phyloP scores from a whole-genome alignment of 75 land plant species.

The Sequoiadendron giganteum region DNA sequence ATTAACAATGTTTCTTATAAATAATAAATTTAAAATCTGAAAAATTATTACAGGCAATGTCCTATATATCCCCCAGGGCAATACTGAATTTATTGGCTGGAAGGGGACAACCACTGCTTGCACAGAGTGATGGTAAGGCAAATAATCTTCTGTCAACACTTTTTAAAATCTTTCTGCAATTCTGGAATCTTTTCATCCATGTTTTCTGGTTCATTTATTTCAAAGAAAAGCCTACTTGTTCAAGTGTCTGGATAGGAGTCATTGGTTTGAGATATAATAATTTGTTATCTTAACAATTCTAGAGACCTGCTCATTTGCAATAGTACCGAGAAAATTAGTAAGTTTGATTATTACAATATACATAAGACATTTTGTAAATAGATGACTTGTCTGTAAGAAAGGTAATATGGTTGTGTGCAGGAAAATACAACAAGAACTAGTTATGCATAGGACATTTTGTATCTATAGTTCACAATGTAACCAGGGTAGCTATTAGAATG shows the following conservation, averaged over 20 bases:
- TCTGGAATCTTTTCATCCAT: background rate
- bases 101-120: constrained; percentile 40
- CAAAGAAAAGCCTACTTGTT: background rate
- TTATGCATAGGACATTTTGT: background rate
- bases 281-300: background rate
- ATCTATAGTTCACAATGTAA: background rate
- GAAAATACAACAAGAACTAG: background rate
- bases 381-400: background rate
- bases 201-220: constrained; percentile 2
- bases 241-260: background rate
- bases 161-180: background rate
- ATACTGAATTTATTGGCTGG: constrained; percentile 68
- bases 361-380: background rate
- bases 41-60: constrained; percentile 69
- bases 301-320: background rate
- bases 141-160: background rate
- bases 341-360: background rate
- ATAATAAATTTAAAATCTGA: background rate
- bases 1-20: background rate
- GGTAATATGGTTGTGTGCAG: background rate
- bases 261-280: background rate
- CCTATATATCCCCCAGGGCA: constrained; percentile 84
- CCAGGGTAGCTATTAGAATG: background rate
- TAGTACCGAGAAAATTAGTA: background rate
- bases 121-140: constrained; percentile 51